phyloP scores from a whole-genome alignment of 345 rosid genomes.

The Chamaenerion angustifolium region DNA sequence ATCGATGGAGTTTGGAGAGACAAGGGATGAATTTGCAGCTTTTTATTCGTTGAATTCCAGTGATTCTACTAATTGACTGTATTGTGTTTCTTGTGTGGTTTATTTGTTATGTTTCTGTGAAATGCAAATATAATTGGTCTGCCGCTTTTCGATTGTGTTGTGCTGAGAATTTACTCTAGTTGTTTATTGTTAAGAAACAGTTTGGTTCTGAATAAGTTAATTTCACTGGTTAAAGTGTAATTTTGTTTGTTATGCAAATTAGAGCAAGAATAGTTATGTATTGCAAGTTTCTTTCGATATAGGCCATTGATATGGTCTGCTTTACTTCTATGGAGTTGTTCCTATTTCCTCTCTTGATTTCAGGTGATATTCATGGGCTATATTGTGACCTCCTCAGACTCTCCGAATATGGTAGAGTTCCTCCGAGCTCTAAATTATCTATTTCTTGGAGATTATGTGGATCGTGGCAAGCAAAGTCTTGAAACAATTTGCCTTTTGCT shows the following conservation, averaged over 20 bases:
- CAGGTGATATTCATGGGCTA: slow-evolving; percentile 90
- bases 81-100: not conserved
- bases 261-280: too few relatives aligned
- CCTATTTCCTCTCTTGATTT: slow-evolving; percentile 13
- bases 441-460: slow-evolving; percentile 87
- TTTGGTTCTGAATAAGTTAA: not conserved
- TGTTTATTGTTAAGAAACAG: too few relatives aligned
- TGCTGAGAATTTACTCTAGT: not conserved
- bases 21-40: not conserved
- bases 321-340: not conserved
- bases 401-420: slow-evolving; percentile 86
- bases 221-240: not conserved
- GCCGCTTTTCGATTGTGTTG: not conserved
- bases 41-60: not conserved
- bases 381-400: slow-evolving; percentile 82
- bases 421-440: slow-evolving; percentile 78
- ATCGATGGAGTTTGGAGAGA: not conserved
- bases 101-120: not conserved
- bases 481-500: too few relatives aligned
- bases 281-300: not conserved
- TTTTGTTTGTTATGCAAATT: not conserved
- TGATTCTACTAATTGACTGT: too few relatives aligned
- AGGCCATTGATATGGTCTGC: not conserved
- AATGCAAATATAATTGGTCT: not conserved
- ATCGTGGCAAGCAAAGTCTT: too few relatives aligned